Evolutionary conservation across 2,329 filamentous ascomycete genomes (phyloP).

Genomic region (Arachnopeziza araneosa): DNA sequence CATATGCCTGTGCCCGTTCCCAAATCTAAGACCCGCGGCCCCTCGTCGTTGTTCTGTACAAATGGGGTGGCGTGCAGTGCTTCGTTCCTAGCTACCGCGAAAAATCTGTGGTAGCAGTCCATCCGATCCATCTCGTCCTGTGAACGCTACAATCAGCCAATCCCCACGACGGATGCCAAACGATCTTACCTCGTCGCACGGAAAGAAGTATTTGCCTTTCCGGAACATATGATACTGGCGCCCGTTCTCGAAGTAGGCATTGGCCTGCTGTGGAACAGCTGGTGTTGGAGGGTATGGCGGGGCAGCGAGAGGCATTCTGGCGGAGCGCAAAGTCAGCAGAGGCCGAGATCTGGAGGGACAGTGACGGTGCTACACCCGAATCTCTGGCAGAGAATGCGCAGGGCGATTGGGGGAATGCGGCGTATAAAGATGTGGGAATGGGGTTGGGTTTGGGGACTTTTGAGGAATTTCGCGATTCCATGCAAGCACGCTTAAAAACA

Average conservation of each 20-base stretch:
- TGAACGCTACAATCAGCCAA: background rate
- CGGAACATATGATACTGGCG: constrained; percentile 64
- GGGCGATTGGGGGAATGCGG: background rate
- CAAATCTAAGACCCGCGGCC: constrained; percentile 53
- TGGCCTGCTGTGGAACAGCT: background rate
- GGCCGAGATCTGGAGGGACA: background rate
- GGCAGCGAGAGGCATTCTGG: background rate
- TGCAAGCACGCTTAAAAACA: background rate
- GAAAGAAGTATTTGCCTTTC: constrained; percentile 67
- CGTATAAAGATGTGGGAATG: background rate
- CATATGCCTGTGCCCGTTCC: constrained; percentile 90
- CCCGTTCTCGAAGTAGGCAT: constrained; percentile 53
- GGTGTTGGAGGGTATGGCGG: background rate
- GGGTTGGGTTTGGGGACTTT: background rate
- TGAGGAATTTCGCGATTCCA: background rate
- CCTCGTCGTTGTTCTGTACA: constrained; percentile 22
- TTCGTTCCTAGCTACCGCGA: constrained; percentile 55
- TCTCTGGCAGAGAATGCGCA: background rate
- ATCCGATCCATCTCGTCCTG: constrained; percentile 70
- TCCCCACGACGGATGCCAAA: background rate
- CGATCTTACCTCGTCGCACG: constrained; percentile 63
- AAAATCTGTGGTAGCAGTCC: constrained; percentile 77
- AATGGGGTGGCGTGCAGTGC: constrained; percentile 38
- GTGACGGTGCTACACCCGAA: background rate
- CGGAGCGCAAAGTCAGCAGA: background rate